A percentile compares a stretch with the other conserved stretches of the same genome.
Evolutionary conservation across 441 rosid species (phyloP).

Genomic region (Cnidoscolus chayamansa): DNA sequence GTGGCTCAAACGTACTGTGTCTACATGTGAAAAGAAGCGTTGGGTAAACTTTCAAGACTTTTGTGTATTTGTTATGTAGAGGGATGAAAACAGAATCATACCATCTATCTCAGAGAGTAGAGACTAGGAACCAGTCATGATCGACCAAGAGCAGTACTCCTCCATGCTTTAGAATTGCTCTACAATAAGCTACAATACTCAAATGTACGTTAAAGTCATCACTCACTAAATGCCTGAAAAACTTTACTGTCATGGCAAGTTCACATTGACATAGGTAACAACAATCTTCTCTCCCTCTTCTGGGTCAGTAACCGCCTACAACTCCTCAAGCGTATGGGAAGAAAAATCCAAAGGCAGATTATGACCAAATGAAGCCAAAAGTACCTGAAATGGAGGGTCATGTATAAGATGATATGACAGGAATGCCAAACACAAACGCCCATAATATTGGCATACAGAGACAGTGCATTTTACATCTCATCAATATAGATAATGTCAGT

Average conservation of each 20-base stretch:
- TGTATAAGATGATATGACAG: slow-evolving; percentile 34
- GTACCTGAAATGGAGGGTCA: slow-evolving; percentile 30
- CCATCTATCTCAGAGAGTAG: slow-evolving; percentile 25
- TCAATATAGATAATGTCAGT: neutral
- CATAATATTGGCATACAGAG: slow-evolving; percentile 35
- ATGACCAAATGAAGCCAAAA: slow-evolving; percentile 33
- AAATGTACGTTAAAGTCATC: slow-evolving; percentile 9
- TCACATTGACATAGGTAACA: slow-evolving; percentile 54
- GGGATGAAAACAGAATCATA: slow-evolving; percentile 21
- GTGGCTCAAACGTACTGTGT: slow-evolving; percentile 21
- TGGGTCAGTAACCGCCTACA: slow-evolving; percentile 35
- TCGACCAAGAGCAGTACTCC: slow-evolving; percentile 14
- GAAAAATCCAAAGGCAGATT: slow-evolving; percentile 35
- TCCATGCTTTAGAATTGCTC: slow-evolving; percentile 8
- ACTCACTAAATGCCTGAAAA: slow-evolving; percentile 15
- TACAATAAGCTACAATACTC: slow-evolving; percentile 3
- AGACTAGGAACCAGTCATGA: neutral
- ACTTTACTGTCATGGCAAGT: slow-evolving; percentile 6
- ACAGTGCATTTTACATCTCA: too few species aligned
- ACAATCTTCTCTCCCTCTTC: slow-evolving; percentile 44
- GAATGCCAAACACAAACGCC: slow-evolving; percentile 37
- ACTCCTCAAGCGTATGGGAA: slow-evolving; percentile 37
- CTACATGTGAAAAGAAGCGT: slow-evolving; percentile 17
- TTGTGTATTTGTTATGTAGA: slow-evolving; percentile 16
- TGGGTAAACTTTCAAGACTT: slow-evolving; percentile 14